These are phyloP conservation scores for Ploettnerulaceae sp. DNA, from an alignment of 2,329 filamentous ascomycete species.

Conservation along the genomic window DNA sequence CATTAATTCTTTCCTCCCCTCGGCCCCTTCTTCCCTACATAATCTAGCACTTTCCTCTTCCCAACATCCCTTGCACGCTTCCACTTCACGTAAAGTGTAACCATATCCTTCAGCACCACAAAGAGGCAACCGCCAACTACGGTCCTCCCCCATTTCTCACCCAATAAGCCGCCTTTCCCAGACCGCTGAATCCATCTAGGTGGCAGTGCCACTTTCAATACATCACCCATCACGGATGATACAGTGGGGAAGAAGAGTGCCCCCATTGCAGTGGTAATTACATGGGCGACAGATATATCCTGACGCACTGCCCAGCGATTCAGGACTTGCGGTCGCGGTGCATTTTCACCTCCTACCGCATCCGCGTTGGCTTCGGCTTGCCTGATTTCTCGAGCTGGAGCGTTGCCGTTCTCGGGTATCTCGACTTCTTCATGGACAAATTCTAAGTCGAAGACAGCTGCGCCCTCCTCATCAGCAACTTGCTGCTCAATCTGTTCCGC, in stretches of 20 bases:
- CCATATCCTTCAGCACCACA: slow-evolving; percentile 70
- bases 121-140: slow-evolving; percentile 85
- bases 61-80: slow-evolving; percentile 52
- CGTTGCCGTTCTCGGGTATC: neutral
- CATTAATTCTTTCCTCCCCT: neutral
- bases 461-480: slow-evolving; percentile 32
- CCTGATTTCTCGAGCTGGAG: neutral
- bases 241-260: slow-evolving; percentile 78
- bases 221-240: slow-evolving; percentile 71
- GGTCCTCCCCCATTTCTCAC: slow-evolving; percentile 83
- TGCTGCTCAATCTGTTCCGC: slow-evolving; percentile 34
- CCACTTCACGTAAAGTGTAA: slow-evolving; percentile 60
- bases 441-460: slow-evolving; percentile 26
- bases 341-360: neutral
- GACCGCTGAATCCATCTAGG: slow-evolving; percentile 52
- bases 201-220: slow-evolving; percentile 66
- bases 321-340: neutral
- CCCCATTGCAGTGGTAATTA: slow-evolving; percentile 58
- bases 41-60: slow-evolving; percentile 44
- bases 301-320: slow-evolving; percentile 24
- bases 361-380: neutral
- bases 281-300: slow-evolving; percentile 44
- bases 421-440: slow-evolving; percentile 11
- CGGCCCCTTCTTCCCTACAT: slow-evolving; percentile 11
- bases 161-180: slow-evolving; percentile 50